Evolutionary conservation across 2,329 filamentous ascomycete genomes (phyloP), one percentile per base, ranked within the genome.

Genomic region (Botryotinia convoluta): DNA sequence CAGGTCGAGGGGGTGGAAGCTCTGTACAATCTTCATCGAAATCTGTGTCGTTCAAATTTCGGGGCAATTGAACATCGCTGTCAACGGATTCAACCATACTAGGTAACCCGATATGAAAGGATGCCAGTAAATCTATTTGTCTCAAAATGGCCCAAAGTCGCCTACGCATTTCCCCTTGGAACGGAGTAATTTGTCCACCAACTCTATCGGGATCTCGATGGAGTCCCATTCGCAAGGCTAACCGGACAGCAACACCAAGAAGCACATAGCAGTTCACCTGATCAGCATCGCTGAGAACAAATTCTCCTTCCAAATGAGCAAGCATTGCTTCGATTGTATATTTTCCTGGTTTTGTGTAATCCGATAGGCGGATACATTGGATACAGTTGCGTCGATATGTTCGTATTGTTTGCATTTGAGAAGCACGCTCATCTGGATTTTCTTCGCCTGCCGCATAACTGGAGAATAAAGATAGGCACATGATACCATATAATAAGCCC

Each of bases 71-170:
- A 1, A 81, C 82, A 74, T 85, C 84, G 67, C 78, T 79, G 74
- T 83, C 80, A n/a, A 77, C 75, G 12, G 81, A 79, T 67, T 81
- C 79, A 57, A 82, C 81, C 76, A 79, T 90, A 78, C 86, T 87
- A 5, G 91, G 90, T 72, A 93, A 83, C 4, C 90, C 90, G 75
- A 91, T 85, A 78, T 92, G 89, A 78, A 90, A 91, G 1, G 89
- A 87, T 48, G 91, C 88, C 10, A 92, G 80, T 8, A 90, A 81
- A 79, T 92, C 91, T 62, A 91, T 84, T 78, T 90, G 88, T 51
- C 85, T 80, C 8, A 84, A 84, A 76, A 87, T 82, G 74, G 85
- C 84, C 87, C 87, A 89, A 78, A 86, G 81, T 73, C 90, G 84
- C 51, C 89, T 84, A 74, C 90, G 85, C 88, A 92, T 94, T 81